phyloP scores from a whole-genome alignment of 73 alveolate genomes.

The Symbiodinium natans region DNA sequence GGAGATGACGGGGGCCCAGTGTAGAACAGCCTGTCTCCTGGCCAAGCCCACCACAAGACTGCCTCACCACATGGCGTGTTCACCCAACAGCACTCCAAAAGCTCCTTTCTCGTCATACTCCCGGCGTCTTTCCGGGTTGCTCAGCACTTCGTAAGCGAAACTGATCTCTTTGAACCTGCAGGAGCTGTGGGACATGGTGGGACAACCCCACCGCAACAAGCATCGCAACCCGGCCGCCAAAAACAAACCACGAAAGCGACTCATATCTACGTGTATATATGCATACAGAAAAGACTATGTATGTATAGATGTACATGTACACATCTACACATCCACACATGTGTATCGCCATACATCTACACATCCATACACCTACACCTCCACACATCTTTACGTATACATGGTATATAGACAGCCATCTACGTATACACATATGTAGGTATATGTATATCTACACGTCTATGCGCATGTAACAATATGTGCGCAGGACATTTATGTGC shows the following conservation, averaged over 20 bases:
- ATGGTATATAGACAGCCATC: too few relatives aligned
- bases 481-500: not conserved
- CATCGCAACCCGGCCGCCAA: not conserved
- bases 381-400: not conserved
- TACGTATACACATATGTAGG: not conserved
- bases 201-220: not conserved
- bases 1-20: constrained; percentile 71
- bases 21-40: constrained; percentile 67
- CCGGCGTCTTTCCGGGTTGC: constrained; percentile 45
- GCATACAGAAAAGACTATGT: not conserved
- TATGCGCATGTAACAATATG: not conserved
- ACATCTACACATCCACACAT: not conserved
- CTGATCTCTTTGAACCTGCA: constrained; percentile 67
- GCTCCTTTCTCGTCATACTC: constrained; percentile 80
- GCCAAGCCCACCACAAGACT: not conserved
- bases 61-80: not conserved
- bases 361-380: not conserved
- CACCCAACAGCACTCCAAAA: not conserved
- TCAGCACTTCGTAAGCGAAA: constrained; percentile 77
- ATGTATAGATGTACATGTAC: not conserved
- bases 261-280: not conserved
- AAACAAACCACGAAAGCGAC: not conserved
- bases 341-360: not conserved
- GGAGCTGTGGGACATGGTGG: not conserved
- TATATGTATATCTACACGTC: not conserved